Evolutionary conservation across 2,329 filamentous ascomycete genomes (phyloP).

Genomic region (Apiospora koreana): DNA sequence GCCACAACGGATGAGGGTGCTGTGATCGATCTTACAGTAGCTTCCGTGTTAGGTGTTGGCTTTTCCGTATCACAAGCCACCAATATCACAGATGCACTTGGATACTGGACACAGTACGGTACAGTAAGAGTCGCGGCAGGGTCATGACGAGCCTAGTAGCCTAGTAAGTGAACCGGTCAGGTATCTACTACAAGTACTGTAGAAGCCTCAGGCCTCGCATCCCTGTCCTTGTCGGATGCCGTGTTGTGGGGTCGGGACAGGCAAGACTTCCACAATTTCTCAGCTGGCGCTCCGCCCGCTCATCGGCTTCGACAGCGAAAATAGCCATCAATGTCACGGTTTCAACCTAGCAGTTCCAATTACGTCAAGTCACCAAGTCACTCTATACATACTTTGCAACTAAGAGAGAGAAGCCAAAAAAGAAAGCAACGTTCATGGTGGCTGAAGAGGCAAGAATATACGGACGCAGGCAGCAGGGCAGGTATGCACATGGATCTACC

Average conservation of each 20-base stretch:
- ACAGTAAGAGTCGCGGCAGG: not conserved
- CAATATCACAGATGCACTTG: not conserved
- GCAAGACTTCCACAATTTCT: not conserved
- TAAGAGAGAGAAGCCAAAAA: not conserved
- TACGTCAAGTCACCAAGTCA: not conserved
- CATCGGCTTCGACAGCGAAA: not conserved
- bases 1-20: not conserved
- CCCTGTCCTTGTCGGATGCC: not conserved
- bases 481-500: not conserved
- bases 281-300: not conserved
- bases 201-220: not conserved
- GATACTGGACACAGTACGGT: not conserved
- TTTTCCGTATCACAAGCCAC: not conserved
- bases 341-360: not conserved
- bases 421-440: not conserved
- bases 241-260: not conserved
- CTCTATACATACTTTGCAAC: not conserved
- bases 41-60: not conserved
- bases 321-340: not conserved
- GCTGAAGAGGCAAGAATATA: not conserved
- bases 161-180: not conserved
- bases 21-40: conserved; percentile 8
- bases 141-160: not conserved
- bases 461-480: not conserved
- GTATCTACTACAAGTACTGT: not conserved